Base-by-base conservation (phyloP, 352 stramenopile species). In the Phytophthora sp. region DNA sequence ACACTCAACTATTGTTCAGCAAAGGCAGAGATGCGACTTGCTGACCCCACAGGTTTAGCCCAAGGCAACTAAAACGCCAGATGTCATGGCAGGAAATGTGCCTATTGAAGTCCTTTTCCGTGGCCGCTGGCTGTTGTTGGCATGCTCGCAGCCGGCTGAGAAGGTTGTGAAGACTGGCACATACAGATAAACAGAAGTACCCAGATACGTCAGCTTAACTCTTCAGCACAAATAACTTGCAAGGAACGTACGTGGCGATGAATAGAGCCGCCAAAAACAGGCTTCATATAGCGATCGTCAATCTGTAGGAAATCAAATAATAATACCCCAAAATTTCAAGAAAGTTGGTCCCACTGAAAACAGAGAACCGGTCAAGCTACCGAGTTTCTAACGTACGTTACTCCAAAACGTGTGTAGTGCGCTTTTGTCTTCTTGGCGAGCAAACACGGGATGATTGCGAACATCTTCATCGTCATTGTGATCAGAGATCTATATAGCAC, bases 221-320 rank as follows among this genome's bases (percentile, higher is more conserved):
- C 29, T 26, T 39, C 4, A 38, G 16, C 15, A 42, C 7, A 30
- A 29, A 20, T 20, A 21, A 33, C 3, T 29, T 49, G 7, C 23
- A 2, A 47, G 20, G 29, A 47, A 18, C 46, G 23, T 55, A 62
- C 51, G 39, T 11, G 60, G n/a, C 79, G 70, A 21, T 67, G 66
- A 24, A 57, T 59, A 3, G 77, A 82, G 15, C 81, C 83, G 1
- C 83, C 81, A 62, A 91, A 90, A 8, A 88, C 36, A 4, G 83
- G 83, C 59, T 91, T 89, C 45, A 91, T 69, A 47, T 90, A 91
- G 35, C 68, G 76, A 30, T 90, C 79, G 27, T 91, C 83, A 35
- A 91, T 51, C 82, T 89, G 18, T 20, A 64, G 11, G 20, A 35
- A 46, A 46, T 12, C n/a, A 54, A 8, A 44, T 11, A 41, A 18